These are phyloP conservation scores for Lineolata rhizophorae DNA, from an alignment of 495 filamentous ascomycete genomes.

Conservation along the genomic window DNA sequence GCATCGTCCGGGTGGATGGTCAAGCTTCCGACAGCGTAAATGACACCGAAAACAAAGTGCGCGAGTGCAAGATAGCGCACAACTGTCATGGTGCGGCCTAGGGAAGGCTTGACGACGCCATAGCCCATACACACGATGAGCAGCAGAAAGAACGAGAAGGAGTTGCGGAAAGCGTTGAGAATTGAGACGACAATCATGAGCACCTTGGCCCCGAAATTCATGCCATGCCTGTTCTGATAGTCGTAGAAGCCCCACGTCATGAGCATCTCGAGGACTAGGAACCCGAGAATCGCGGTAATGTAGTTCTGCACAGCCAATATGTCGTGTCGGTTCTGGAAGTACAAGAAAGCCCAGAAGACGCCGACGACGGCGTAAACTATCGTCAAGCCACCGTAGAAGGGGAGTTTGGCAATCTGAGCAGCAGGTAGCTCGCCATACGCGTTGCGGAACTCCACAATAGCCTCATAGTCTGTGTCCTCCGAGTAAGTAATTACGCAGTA, in stretches of 20 bases:
- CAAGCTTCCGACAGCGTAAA: conserved; percentile 79
- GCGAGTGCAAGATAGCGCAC: conserved; percentile 76
- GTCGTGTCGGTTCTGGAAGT: conserved; percentile 81
- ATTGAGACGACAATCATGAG: conserved; percentile 78
- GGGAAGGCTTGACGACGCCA: conserved; percentile 85
- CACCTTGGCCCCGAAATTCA: conserved; percentile 60
- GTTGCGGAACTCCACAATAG: conserved; percentile 77
- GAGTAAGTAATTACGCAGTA: conserved; percentile 74
- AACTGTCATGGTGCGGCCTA: conserved; percentile 85
- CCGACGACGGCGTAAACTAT: conserved; percentile 82
- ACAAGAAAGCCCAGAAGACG: conserved; percentile 83
- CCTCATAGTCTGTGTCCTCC: conserved; percentile 42
- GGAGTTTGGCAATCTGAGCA: conserved; percentile 86
- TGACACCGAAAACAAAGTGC: conserved; percentile 87
- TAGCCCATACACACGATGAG: conserved; percentile 99
- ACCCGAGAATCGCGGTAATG: conserved; percentile 89
- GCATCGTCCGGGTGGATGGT: conserved; percentile 66
- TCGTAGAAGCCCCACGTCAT: conserved; percentile 99
- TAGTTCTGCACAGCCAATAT: conserved; percentile 99
- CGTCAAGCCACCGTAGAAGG: conserved; percentile 89
- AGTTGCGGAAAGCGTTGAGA: conserved; percentile 82
- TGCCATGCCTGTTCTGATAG: conserved; percentile 73
- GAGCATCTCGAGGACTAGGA: conserved; percentile 84
- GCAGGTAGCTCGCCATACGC: conserved; percentile 91
- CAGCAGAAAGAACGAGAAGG: conserved; percentile 95